Conservation (phyloP, 129 eudicot species). For the Centrapalus pauciflorus region DNA sequence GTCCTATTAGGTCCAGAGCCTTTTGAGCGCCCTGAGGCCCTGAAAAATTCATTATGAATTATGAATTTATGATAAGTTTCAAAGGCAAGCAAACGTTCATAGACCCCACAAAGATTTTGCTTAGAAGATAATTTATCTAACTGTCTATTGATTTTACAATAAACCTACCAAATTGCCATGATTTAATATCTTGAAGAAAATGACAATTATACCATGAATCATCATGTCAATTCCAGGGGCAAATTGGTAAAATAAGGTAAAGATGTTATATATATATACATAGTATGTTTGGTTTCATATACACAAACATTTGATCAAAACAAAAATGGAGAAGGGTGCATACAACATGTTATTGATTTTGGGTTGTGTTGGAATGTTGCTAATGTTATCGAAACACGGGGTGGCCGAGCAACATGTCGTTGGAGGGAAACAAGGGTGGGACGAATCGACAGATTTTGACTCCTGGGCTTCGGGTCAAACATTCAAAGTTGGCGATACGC, state of each 20-base stretch:
- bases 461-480: conserved; percentile 75
- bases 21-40: no score
- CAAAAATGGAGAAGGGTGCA: conserved; percentile 33
- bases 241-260: conserved; percentile 24
- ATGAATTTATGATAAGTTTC: conserved; percentile 24
- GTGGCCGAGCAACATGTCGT: conserved; percentile 49
- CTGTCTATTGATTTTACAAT: conserved; percentile 3
- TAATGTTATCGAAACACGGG: conserved; percentile 13
- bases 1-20: no score
- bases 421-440: conserved; percentile 95
- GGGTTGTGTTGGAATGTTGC: conserved; percentile 13
- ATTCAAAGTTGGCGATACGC: conserved; percentile 73
- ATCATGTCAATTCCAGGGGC: conserved; percentile 16
- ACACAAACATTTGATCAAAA: conserved; percentile 9
- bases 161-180: conserved; percentile 7
- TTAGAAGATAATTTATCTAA: conserved; percentile 11
- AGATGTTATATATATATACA: conserved; percentile 6
- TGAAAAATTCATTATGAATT: no score
- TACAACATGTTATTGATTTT: conserved; percentile 24
- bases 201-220: conserved; percentile 12
- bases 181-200: not conserved
- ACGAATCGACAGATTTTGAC: conserved; percentile 56
- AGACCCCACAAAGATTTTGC: conserved; percentile 29
- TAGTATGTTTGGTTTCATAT: conserved; percentile 12
- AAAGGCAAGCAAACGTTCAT: conserved; percentile 36